Conservation (phyloP, 2,329 filamentous ascomycete genomes). For the Bisporella sp. region DNA sequence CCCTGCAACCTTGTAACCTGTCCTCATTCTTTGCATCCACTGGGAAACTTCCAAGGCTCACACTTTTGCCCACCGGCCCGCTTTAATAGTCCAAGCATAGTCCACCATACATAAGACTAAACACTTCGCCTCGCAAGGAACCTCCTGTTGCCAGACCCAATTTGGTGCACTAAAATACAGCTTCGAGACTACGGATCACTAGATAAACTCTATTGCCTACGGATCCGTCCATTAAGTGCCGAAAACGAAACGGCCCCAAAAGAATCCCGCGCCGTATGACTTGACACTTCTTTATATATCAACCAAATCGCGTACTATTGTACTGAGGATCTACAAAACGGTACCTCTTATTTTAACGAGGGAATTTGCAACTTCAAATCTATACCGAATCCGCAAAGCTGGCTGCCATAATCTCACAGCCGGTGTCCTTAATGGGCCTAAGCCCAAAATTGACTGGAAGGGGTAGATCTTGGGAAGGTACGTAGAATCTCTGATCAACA, state of each 20-base stretch:
- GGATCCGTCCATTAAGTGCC: neutral
- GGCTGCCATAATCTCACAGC: slow-evolving; percentile 14
- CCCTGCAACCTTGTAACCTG: too few species aligned
- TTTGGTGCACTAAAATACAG: too few species aligned
- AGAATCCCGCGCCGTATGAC: neutral
- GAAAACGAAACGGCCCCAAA: neutral
- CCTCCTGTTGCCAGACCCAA: too few species aligned
- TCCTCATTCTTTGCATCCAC: too few species aligned
- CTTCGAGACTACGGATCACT: too few species aligned
- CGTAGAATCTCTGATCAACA: neutral
- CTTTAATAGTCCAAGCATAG: too few species aligned
- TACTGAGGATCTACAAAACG: slow-evolving; percentile 2
- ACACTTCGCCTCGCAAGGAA: too few species aligned
- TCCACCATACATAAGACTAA: too few species aligned
- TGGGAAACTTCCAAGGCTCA: too few species aligned
- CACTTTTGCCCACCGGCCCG: too few species aligned
- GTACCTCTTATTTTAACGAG: neutral
- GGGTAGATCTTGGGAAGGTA: slow-evolving; percentile 13
- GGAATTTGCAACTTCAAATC: neutral
- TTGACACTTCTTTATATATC: neutral
- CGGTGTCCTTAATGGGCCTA: slow-evolving; percentile 9
- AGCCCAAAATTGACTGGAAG: slow-evolving; percentile 2
- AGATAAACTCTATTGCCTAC: neutral
- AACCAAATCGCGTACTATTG: neutral
- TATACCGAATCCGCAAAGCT: slow-evolving; percentile 16